phyloP scores from a whole-genome alignment of 345 rosid species.

The Melaleuca quinquenervia region DNA sequence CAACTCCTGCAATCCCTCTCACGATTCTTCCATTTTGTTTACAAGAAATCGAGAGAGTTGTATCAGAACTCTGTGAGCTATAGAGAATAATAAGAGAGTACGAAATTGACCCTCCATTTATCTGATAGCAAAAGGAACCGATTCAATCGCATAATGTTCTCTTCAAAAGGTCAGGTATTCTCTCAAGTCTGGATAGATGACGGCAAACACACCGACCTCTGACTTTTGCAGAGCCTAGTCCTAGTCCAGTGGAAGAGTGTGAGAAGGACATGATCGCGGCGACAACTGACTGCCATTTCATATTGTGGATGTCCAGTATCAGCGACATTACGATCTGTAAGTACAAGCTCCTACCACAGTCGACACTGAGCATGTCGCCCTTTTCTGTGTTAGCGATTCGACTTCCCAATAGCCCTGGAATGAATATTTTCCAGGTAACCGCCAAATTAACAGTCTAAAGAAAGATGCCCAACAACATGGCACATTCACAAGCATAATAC shows the following conservation, averaged over 20 bases:
- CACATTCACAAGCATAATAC: not conserved
- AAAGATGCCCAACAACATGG: not conserved
- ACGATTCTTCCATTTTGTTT: constrained; percentile 1
- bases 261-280: constrained; percentile 25
- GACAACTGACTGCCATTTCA: constrained; percentile 19
- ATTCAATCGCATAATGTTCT: not conserved
- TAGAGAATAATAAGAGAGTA: constrained; percentile 31
- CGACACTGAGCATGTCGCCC: not conserved
- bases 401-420: not conserved
- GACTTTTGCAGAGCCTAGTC: constrained; percentile 12
- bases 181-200: not conserved
- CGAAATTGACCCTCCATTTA: not conserved
- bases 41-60: constrained; percentile 9
- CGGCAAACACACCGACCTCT: constrained; percentile 8
- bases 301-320: constrained; percentile 20
- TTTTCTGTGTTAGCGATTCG: constrained; percentile 1
- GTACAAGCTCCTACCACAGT: not conserved
- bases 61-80: constrained; percentile 29
- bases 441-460: not conserved
- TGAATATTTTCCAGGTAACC: no score
- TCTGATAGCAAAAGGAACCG: not conserved
- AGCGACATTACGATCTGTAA: constrained; percentile 17
- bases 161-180: not conserved
- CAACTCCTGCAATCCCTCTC: constrained; percentile 11
- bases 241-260: constrained; percentile 21